Evolutionary conservation across 2,329 filamentous ascomycete genomes (phyloP), one percentile per base, ranked within the genome.

Genomic region (Neofusicoccum sp.): DNA sequence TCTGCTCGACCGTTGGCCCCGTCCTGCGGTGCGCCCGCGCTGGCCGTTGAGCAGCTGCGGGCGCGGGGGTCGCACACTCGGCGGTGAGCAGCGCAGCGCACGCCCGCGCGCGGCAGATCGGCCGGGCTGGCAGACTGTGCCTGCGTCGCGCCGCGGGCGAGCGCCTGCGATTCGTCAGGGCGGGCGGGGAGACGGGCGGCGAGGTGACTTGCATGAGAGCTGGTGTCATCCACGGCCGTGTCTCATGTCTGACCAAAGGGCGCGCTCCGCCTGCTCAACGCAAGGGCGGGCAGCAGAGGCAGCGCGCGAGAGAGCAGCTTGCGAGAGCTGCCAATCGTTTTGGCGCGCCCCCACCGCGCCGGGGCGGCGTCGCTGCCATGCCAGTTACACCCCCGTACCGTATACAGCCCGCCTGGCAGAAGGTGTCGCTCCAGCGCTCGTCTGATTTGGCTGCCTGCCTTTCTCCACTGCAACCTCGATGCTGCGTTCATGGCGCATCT

Each of bases 181-280:
- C 40, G 28, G 53, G 34, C 59, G 59, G 59, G 59, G 59, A 61
- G 51, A 44, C 49, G 48, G 59, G 59, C 59, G 44, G 31, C 30
- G 26, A 43, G 30, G 45, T 59, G 57, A 47, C 45, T 36, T 59
- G 57, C 57, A 59, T 59, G 57, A 59, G 43, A 40, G 26, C 45
- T 49, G 54, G 47, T 51, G 58, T 60, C 58, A 60, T 51, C 47
- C 45, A 51, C 58, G 30, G 40, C 59, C 16, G 33, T 61, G 59
- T 61, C 51, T 61, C 59, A 61, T 56, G 49, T 61, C 59, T 59
- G 57, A 61, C 59, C 48, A 41, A 54, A 61, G 59, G 59, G 59
- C 59, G 41, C 45, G 30, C 28, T 20, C 28, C 14, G 31, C 45
- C 51, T 43, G 51, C 51, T 28, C 47, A 26, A 53, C 44, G 58